Conservation (phyloP, 306 rosid species). For the Pterocarpus macrocarpus region DNA sequence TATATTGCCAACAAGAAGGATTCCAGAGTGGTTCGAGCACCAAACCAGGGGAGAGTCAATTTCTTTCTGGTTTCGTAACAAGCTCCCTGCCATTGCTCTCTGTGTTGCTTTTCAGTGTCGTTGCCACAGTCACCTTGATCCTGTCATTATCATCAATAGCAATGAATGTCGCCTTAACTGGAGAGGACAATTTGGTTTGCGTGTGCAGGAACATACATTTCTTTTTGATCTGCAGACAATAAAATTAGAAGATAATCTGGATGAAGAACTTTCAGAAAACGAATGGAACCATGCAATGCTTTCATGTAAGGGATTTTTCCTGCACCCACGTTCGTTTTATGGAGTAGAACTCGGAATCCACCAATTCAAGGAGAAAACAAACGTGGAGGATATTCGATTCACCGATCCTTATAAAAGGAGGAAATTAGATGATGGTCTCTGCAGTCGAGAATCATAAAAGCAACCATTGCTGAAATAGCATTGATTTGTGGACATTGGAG, state of each 20-base stretch:
- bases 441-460: too few species aligned
- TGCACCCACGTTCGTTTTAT: background rate
- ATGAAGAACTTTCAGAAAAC: background rate
- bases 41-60: background rate
- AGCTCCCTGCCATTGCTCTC: background rate
- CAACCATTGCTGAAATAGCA: too few species aligned
- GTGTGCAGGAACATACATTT: background rate
- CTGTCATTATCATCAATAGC: too few species aligned
- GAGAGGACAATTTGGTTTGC: too few species aligned
- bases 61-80: slow-evolving; percentile 9
- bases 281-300: background rate
- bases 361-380: too few species aligned
- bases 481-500: too few species aligned
- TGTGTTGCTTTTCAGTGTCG: background rate
- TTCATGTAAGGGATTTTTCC: too few species aligned
- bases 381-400: background rate
- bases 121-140: background rate
- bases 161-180: too few species aligned
- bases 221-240: background rate
- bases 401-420: background rate
- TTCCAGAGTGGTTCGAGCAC: background rate
- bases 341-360: background rate
- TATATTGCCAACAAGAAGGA: background rate
- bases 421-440: too few species aligned
- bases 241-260: background rate